Base-by-base conservation (phyloP, 306 rosid species). In the Vachellia collinsii region DNA sequence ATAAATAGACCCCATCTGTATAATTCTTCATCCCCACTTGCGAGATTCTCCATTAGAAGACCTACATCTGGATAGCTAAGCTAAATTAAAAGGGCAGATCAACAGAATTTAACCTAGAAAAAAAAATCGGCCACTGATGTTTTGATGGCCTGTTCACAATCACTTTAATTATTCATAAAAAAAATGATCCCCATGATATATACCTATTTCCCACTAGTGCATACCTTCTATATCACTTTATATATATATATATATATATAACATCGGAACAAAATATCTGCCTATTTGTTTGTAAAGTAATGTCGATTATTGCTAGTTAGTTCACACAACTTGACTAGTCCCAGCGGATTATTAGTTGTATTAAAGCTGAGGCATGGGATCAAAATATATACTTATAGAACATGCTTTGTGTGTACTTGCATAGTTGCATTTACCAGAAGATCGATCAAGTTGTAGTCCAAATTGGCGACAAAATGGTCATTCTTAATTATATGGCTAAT, bases 1-100 rank as follows among this genome's bases (percentile, higher is more conserved):
- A 29, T 29, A 29, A 29, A 79, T 56, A 38, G 66, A 74, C 51
- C 66, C 72, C 64, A 42, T 41, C 51, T 43, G 14, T 14, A 70
- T 22, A 44, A 70, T 51, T 54, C 63, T 81, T 43, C 41, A 29
- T 75, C 20, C 84, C 87, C 85, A 81, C 78, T 77, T 59, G 12
- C 10, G 61, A 58, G 82, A 56, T 66, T 81, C 76, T 77, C 80
- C 88, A 66, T 46, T 73, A 9, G 22, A 50, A 67, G 39, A 38
- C 70, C 68, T 44, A 78, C 85, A 68, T 64, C 74, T 81, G 74
- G 82, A 73, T 66, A 77, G 39, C 77, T 67, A 44, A 7, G 11
- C 72, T 6, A 16, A 13, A 22, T 77, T 44, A 66, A 83, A 66
- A 29, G 34, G 59, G 36, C 43, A 58, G 29, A 58, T 29, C 1